Base-by-base conservation (phyloP, 371 early-diverging fungal genomes). In the Rhizopus sp. region DNA sequence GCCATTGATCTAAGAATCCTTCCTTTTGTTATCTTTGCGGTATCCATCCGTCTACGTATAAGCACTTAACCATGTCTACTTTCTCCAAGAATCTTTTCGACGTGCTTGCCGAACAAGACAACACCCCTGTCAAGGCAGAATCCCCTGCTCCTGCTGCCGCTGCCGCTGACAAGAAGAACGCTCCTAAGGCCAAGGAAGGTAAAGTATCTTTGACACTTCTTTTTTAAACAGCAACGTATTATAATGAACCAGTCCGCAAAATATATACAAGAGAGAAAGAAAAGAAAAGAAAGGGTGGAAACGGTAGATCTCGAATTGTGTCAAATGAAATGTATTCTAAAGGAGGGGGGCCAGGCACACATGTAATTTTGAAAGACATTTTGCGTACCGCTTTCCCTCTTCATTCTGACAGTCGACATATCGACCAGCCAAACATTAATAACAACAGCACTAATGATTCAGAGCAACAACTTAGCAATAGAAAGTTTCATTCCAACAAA, bases 51-150 rank as follows among this genome's bases (percentile, higher is more conserved):
- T 53, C 57, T 64, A 70, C 74, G 66, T 61, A 70, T 57, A 63
- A 69, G 63, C 66, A 62, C 67, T 68, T 60, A 57, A 64, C 59
- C 64, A 75, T 75, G 75, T 71, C 75, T 64, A 63, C 78, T 53
- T 78, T 69, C 66, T 75, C 75, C 67, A 75, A 78, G 62, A 88
- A 88, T 76, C 74, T 70, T 59, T 88, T 81, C 73, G 83, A 77
- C 68, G 74, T 87, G 67, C 80, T 88, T 64, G 78, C 76, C 44
- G 85, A 88, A 53, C 82, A 79, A 56, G 84, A 77, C 61, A 66
- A 69, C 53, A 67, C 72, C 55, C 62, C 76, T 58, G 64, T 70
- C 50, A 71, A 72, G 70, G 65, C 61, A 53, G 64, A 62, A 52
- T 54, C 61, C 50, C 46, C 46, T 23, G 30, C 17, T 53, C 58